phyloP scores from a whole-genome alignment of 371 early-diverging fungal species.

The Fennellomyces sp. region DNA sequence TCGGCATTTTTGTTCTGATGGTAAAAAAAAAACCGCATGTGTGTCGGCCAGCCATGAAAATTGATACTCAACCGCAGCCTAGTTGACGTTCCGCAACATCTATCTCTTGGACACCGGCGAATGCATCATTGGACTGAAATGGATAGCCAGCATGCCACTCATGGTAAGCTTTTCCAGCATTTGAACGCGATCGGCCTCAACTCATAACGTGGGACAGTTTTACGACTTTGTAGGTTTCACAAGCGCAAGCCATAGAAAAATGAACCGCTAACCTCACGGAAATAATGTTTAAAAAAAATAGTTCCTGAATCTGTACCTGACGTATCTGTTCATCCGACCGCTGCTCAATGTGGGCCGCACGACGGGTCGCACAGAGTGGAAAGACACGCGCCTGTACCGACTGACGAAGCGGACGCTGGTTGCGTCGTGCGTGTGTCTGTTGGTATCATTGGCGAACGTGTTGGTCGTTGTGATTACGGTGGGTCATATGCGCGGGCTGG shows the following conservation, averaged over 20 bases:
- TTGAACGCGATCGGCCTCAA: no score
- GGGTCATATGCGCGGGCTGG: conserved; percentile 53
- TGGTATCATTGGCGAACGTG: conserved; percentile 53
- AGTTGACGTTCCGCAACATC: conserved; percentile 50
- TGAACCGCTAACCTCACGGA: no score
- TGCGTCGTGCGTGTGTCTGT: conserved; percentile 49
- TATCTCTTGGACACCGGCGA: conserved; percentile 40
- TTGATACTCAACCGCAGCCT: background rate
- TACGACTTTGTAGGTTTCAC: conserved; percentile 50
- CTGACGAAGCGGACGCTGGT: conserved; percentile 53
- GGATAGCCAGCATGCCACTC: conserved; percentile 50
- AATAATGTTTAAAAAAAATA: no score
- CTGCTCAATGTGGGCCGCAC: conserved; percentile 35
- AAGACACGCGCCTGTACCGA: conserved; percentile 40
- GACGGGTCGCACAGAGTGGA: conserved; percentile 33
- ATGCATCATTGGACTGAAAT: conserved; percentile 54
- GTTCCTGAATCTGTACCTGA: conserved; percentile 47
- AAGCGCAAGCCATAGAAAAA: no score
- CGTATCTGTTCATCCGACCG: conserved; percentile 49
- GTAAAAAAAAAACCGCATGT: conserved; percentile 15
- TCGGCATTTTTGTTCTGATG: conserved; percentile 51
- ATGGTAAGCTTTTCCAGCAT: conserved; percentile 24
- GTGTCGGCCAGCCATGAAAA: background rate
- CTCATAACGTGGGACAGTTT: no score
- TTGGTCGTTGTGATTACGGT: conserved; percentile 42